Base-by-base conservation (phyloP, 495 filamentous ascomycete genomes). In the Ramalina intermedia region DNA sequence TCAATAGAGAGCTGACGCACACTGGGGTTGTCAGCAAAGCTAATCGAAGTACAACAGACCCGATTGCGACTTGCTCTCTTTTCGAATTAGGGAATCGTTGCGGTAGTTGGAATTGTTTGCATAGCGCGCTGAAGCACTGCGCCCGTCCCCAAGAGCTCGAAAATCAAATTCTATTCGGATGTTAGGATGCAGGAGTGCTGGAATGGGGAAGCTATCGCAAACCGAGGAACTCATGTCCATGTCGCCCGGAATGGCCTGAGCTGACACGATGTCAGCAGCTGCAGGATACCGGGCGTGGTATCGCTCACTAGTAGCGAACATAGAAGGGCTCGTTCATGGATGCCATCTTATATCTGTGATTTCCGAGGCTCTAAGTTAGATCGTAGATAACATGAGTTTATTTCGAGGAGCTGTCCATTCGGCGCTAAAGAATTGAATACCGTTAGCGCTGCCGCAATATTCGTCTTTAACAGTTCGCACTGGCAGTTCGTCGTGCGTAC, bases 41-140 rank as follows among this genome's bases (percentile, higher is more conserved):
- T 9, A 36, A 47, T 13, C 18, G 27, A 35, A 36, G n/a, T 33
- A 45, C 23, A 37, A 36, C 43, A 41, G 41, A 9, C 9, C 9
- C 41, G 17, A 16, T n/a, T 29, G 23, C 12, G 3, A 73, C 89
- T 59, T 73, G 96, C 91, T 96, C 72, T 96, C 93, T 87, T 96
- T 99, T 54, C 93, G 84, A 61, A 99, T 96, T 56, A 99, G 69
- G 52, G 88, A 94, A 67, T 99, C 93, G 70, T 96, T 96, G 55
- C 93, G 82, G 68, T 99, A 99, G 67, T 96, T 99, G 45, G 91
- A 96, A 66, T 99, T 99, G 71, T 99, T 99, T 38, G 93, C 93
- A 66, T 99, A 99, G 59, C 93, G 83, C 12, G 90, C 87, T 42
- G 86, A 85, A 37, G 93, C 91, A 61, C 89, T 94, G 39, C 85